A percentile compares a stretch with the other conserved stretches of the same genome.
Conservation (phyloP, 192 early-diverging fungal species). For the Anaeromyces robustus region DNA sequence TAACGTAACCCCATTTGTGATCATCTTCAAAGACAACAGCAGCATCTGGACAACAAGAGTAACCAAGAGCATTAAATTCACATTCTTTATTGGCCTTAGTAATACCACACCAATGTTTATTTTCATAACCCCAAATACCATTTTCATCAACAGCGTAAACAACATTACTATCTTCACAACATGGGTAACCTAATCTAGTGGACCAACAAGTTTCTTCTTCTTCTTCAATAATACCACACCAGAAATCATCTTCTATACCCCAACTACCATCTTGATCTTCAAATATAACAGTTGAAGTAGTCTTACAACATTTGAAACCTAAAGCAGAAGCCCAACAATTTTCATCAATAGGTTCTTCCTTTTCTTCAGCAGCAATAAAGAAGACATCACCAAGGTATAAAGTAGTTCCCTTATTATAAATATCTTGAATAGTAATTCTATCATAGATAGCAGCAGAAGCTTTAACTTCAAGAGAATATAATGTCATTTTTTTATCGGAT, state of each 20-base stretch:
- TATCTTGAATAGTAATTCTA: too few species aligned
- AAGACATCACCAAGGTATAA: too few species aligned
- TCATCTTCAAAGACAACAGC: neutral
- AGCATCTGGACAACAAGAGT: neutral
- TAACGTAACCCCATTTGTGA: neutral
- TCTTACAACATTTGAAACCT: neutral
- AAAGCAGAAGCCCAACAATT: neutral
- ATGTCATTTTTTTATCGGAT: too few species aligned
- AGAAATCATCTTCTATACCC: neutral
- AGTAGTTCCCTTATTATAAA: too few species aligned
- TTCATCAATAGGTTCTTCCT: neutral
- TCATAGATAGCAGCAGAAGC: too few species aligned
- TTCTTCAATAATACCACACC: neutral
- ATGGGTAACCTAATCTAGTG: neutral
- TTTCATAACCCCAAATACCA: neutral
- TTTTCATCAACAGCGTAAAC: neutral
- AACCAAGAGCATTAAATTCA: neutral
- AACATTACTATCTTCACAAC: neutral
- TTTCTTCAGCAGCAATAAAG: neutral
- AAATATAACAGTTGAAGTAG: neutral
- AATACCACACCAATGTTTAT: neutral
- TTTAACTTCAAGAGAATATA: too few species aligned
- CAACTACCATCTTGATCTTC: neutral
- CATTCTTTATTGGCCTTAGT: neutral
- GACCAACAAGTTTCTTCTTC: neutral